Conservation (phyloP, 129 eudicot species). For the Ambrosia artemisiifolia region DNA sequence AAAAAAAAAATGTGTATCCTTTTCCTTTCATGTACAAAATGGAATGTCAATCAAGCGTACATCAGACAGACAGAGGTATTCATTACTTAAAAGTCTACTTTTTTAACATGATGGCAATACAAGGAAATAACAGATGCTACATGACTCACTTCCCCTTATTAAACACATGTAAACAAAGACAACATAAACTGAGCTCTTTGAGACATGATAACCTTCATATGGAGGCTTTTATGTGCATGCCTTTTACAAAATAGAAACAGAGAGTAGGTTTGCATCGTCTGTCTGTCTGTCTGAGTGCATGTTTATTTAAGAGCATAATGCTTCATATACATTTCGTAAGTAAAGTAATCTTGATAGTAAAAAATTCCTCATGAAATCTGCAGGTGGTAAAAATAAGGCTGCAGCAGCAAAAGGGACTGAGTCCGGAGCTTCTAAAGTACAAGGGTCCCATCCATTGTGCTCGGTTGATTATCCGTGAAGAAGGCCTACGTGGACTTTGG, state of each 20-base stretch:
- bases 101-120: too few relatives aligned
- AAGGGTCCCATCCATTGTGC: conserved; percentile 94
- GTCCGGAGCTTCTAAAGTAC: conserved; percentile 68
- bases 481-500: conserved; percentile 87
- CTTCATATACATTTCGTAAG: not conserved
- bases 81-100: too few relatives aligned
- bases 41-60: too few relatives aligned
- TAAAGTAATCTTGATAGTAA: not conserved
- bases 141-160: too few relatives aligned
- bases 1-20: too few relatives aligned
- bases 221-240: too few relatives aligned
- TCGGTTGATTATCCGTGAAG: conserved; percentile 68
- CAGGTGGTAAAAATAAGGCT: conserved; percentile 94
- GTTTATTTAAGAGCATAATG: not conserved
- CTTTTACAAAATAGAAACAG: not conserved
- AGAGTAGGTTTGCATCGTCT: not conserved
- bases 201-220: too few relatives aligned
- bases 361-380: not conserved
- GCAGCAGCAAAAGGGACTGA: conserved; percentile 89
- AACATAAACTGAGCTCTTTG: too few relatives aligned
- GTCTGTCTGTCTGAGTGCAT: not conserved
- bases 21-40: too few relatives aligned
- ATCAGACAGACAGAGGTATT: too few relatives aligned
- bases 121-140: too few relatives aligned
- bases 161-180: too few relatives aligned